phyloP scores from a whole-genome alignment of 805 yeast genomes.

The Candida wancherniae region DNA sequence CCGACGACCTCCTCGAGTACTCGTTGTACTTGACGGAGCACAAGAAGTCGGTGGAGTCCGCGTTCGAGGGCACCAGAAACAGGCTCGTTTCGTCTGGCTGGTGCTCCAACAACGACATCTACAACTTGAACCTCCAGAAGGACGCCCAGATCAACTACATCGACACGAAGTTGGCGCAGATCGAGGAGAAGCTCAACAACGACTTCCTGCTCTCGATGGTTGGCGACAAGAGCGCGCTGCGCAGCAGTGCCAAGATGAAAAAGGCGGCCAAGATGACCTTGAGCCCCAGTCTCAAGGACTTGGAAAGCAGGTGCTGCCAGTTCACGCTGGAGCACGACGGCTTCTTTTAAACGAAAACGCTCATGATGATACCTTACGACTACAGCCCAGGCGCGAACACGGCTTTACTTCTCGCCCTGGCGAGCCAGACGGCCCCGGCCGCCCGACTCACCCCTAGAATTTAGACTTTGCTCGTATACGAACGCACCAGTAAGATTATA shows the following conservation, averaged over 20 bases:
- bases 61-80: constrained; percentile 29
- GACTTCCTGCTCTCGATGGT: constrained; percentile 23
- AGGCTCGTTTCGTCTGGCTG: constrained; percentile 35
- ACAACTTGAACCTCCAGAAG: constrained; percentile 31
- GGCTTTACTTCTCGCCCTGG: too few relatives aligned
- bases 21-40: constrained; percentile 30
- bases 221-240: constrained; percentile 5
- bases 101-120: constrained; percentile 39
- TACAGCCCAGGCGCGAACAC: too few relatives aligned
- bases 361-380: too few relatives aligned
- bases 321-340: constrained; percentile 16
- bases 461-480: too few relatives aligned
- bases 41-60: constrained; percentile 29
- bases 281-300: constrained; percentile 31
- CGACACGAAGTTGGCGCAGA: constrained; percentile 33
- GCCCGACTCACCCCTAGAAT: too few relatives aligned
- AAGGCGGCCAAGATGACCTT: constrained; percentile 9
- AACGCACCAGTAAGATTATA: too few relatives aligned
- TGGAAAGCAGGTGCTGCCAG: constrained; percentile 29
- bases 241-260: constrained; percentile 1
- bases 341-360: too few relatives aligned
- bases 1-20: constrained; percentile 28
- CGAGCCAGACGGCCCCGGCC: too few relatives aligned
- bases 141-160: constrained; percentile 35
- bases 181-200: constrained; percentile 32